Evolutionary conservation across 208 protist species (phyloP).

Genomic region (Tritrichomonas musculus): DNA sequence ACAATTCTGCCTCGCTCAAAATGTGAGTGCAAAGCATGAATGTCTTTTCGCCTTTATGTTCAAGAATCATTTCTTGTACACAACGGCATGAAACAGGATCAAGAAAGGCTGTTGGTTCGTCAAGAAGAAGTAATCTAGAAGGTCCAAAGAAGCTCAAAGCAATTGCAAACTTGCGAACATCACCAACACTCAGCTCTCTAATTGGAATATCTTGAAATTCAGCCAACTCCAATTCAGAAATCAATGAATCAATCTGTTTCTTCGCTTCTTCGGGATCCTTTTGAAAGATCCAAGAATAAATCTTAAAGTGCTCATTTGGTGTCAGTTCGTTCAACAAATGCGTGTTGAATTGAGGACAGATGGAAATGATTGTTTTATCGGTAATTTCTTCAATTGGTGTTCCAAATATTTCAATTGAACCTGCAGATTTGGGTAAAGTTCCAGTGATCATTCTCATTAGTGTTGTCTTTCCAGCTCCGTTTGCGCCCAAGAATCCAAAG

Average conservation of each 20-base stretch:
- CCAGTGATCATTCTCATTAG: conserved; percentile 31
- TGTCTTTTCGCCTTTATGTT: background rate
- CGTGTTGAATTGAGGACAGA: conserved; percentile 19
- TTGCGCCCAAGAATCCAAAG: conserved; percentile 34
- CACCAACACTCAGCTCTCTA: background rate
- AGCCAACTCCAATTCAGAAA: background rate
- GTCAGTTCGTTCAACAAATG: conserved; percentile 1
- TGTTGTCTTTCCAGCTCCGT: conserved; percentile 44
- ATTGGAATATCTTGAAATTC: background rate
- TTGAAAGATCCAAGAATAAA: too few species aligned
- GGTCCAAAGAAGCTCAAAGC: background rate
- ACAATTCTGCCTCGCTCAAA: background rate
- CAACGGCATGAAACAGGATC: too few species aligned
- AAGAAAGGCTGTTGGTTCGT: conserved; percentile 29
- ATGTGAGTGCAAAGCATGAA: conserved; percentile 30
- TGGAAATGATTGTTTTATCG: background rate
- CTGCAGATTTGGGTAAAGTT: background rate
- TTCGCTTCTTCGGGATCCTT: too few species aligned
- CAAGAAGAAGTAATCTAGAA: background rate
- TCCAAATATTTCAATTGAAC: conserved; percentile 30
- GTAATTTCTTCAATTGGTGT: background rate
- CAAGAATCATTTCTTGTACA: background rate
- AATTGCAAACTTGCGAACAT: background rate
- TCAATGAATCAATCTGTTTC: background rate
- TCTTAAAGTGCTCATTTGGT: background rate